A percentile compares a stretch with the other conserved stretches of the same genome.
Evolutionary conservation across 176 grass and related monocot species (phyloP).

Genomic region (Dendrocalamus sinicus): DNA sequence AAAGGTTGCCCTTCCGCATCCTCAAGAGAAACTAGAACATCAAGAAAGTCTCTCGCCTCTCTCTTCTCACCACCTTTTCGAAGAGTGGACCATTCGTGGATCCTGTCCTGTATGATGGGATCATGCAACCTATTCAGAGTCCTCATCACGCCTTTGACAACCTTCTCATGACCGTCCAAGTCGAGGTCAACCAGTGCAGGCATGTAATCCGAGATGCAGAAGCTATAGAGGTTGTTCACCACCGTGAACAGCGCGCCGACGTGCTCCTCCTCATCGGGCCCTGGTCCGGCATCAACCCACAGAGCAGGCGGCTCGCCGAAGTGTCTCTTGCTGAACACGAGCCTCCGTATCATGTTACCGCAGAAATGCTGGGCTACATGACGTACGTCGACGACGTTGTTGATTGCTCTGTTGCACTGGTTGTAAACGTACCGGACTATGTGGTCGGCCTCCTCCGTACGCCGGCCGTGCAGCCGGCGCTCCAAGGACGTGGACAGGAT

Average conservation of each 20-base stretch:
- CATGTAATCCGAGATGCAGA: slow-evolving; percentile 51
- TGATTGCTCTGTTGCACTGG: neutral
- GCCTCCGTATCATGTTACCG: slow-evolving; percentile 43
- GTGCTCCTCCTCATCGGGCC: slow-evolving; percentile 47
- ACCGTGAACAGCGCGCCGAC: slow-evolving; percentile 32
- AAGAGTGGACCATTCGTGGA: neutral
- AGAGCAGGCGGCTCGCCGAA: neutral
- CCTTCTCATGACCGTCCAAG: too few species aligned
- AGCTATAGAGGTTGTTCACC: slow-evolving; percentile 7
- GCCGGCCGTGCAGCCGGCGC: neutral
- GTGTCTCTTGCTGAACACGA: slow-evolving; percentile 44
- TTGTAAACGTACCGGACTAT: neutral
- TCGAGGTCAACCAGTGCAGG: slow-evolving; percentile 42
- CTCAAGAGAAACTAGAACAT: slow-evolving; percentile 6
- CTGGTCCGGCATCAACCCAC: neutral
- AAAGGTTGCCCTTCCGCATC: neutral
- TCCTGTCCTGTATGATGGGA: slow-evolving; percentile 42
- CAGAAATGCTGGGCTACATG: slow-evolving; percentile 21
- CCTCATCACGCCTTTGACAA: too few species aligned
- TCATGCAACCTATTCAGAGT: slow-evolving; percentile 9
- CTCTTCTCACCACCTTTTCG: neutral
- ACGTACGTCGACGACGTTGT: neutral
- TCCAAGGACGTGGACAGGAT: neutral
- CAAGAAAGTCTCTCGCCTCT: neutral
- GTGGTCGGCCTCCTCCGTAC: slow-evolving; percentile 35